Percentiles rank a stretch among this genome's conserved stretches.
Evolutionary conservation across 805 yeast genomes (phyloP).

Genomic region (Ogataea paraovalis): DNA sequence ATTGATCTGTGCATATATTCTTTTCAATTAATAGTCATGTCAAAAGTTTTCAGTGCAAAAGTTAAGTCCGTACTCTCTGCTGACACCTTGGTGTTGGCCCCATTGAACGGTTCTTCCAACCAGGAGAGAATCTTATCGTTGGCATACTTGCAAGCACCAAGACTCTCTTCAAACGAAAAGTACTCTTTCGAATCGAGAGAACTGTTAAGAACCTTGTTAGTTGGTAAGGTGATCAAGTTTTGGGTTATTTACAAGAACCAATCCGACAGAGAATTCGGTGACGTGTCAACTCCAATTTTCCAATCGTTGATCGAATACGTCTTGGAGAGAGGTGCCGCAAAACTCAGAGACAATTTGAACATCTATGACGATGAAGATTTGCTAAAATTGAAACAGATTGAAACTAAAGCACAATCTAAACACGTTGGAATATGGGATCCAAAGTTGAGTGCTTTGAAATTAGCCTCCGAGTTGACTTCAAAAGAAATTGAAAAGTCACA

Average conservation of each 20-base stretch:
- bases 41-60: slow-evolving; percentile 45
- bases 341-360: slow-evolving; percentile 51
- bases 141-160: slow-evolving; percentile 60
- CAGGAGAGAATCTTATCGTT: slow-evolving; percentile 62
- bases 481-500: slow-evolving; percentile 34
- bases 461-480: slow-evolving; percentile 28
- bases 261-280: slow-evolving; percentile 66
- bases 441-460: slow-evolving; percentile 21
- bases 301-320: slow-evolving; percentile 53
- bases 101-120: slow-evolving; percentile 43
- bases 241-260: slow-evolving; percentile 51
- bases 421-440: slow-evolving; percentile 54
- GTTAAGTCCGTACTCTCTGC: slow-evolving; percentile 70
- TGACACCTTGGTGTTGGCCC: slow-evolving; percentile 62
- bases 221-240: slow-evolving; percentile 64
- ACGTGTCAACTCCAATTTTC: slow-evolving; percentile 60
- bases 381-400: slow-evolving; percentile 35
- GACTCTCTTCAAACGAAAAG: slow-evolving; percentile 41
- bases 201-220: slow-evolving; percentile 51
- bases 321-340: slow-evolving; percentile 57
- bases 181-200: slow-evolving; percentile 59
- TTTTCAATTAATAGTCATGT: slow-evolving; percentile 17
- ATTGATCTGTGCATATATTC: background rate
- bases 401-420: slow-evolving; percentile 48
- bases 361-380: slow-evolving; percentile 38